Evolutionary conservation across 208 protist species (phyloP), one percentile per base, ranked within the genome.

Genomic region (Spongospora subterranea): DNA sequence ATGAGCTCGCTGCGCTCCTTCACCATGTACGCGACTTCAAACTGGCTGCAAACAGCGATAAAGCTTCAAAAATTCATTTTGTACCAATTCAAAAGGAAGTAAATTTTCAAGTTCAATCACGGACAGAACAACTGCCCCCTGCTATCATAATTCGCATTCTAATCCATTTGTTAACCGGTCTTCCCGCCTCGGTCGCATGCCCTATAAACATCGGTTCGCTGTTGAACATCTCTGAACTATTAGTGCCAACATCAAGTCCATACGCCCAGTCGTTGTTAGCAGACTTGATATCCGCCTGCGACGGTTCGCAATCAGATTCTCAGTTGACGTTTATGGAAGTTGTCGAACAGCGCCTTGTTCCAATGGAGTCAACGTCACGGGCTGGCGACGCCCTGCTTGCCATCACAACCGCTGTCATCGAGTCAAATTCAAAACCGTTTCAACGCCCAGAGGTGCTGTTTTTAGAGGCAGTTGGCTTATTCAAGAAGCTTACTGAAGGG

Each of bases 1-100:
- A 39, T n/a, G 71, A 82, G 71, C 71, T 82, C 17, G 71, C 35
- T 43, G 17, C 71, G 71, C 71, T 82, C 13, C 71, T 82, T 13
- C 71, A 43, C 13, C 71, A 82, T 43, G 13, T 82, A 40, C 71
- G 71, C 71, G 71, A 82, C 71, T 39, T 45, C 17, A 6, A n/a
- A 6, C 6, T 45, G 71, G n/a, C 71, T 13, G 6, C n/a, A n/a
- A n/a, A n/a, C 71, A 82, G 71, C 71, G 40, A 82, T n/a, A n/a
- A n/a, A 13, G 71, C n/a, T 60, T 60, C 50, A 60, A 6, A 6
- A 6, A 24, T 29, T 6, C 50, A n/a, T 60, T 60, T 60, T 6
- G 24, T 60, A 29, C 50, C 50, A 24, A 60, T 60, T 60, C 50
- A 60, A 24, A 6, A 6, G 24, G 50, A 60, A 60, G n/a, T n/a